Percentiles rank a stretch among this genome's conserved stretches.
These are phyloP conservation scores for Alternaria solani DNA, from an alignment of 2,329 filamentous ascomycete species.

Conservation along the genomic window DNA sequence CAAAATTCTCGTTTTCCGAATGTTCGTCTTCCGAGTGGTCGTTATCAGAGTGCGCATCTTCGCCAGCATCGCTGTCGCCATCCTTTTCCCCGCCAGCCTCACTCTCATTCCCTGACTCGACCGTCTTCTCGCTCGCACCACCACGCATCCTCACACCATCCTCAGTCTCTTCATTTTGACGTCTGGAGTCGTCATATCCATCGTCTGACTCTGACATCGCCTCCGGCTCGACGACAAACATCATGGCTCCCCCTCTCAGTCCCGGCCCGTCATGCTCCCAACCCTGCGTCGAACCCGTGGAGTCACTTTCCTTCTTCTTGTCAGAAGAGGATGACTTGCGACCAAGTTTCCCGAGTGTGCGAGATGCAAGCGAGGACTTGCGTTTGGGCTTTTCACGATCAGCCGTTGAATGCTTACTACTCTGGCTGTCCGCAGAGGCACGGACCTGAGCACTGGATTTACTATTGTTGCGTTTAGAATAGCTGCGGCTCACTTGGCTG, in stretches of 20 bases:
- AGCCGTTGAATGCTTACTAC: not conserved
- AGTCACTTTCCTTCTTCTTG: not conserved
- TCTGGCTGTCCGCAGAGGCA: not conserved
- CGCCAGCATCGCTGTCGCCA: not conserved
- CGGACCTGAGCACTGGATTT: not conserved
- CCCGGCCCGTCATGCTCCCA: not conserved
- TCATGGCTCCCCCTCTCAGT: not conserved
- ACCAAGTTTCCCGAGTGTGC: not conserved
- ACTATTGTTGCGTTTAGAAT: not conserved
- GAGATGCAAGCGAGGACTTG: not conserved
- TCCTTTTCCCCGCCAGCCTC: not conserved
- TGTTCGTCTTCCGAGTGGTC: not conserved
- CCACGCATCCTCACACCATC: not conserved
- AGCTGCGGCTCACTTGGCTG: not conserved
- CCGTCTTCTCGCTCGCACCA: not conserved
- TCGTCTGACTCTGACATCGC: not conserved
- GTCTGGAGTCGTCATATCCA: not conserved
- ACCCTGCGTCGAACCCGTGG: not conserved
- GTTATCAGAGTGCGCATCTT: not conserved
- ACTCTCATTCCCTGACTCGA: not conserved
- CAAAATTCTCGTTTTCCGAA: not conserved
- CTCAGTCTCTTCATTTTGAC: not conserved
- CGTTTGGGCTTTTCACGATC: not conserved
- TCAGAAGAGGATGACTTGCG: not conserved
- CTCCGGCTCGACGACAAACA: not conserved